Base-by-base conservation (phyloP, 75 land plant species). In the Sequoia sempervirens region DNA sequence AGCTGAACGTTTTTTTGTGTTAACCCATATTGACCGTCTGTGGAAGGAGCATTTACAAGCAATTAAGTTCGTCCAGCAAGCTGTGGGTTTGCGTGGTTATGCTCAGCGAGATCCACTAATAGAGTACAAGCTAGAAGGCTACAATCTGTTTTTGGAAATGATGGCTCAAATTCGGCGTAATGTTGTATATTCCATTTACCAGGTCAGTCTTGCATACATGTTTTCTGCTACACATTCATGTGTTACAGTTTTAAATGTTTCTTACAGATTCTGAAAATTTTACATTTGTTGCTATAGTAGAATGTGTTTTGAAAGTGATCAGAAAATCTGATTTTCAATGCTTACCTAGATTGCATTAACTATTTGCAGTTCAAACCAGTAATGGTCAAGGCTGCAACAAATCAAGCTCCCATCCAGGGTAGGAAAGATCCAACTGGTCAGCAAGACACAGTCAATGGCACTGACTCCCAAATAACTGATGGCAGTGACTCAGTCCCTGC, bases 11-110 rank as follows among this genome's bases (percentile, higher is more conserved):
- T 96, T 91, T 84, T 90, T 96, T 45, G 90, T 98, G 47, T 93
- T 98, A 74, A 93, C 87, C 87, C 96, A 98, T 72, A 95, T 95
- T n/a, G 99, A 98, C 82, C 88, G 95, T 38, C 83, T 95, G 58
- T 98, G 99, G 99, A 98, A 98, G 83, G 99, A 98, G 84, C 99
- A 98, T 75, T 82, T 98, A 74, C 99, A 98, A 88, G 99, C 97
- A n/a, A 82, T 98, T 64, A 98, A 96, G 84, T 96, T 96, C 83
- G 93, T 98, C 41, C 99, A 98, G 80, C 99, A 96, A 88, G 99
- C 99, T 56, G 99, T 98, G 1, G 97, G 99, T 37, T 88, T 98
- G 66, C 91, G 99, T 23, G 99, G 99, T n/a, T 98, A 96, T 89
- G 99, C 99, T 46, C 99, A 98, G 79, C 82, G 99, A 64, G 99